phyloP scores from a whole-genome alignment of 2,329 filamentous ascomycete genomes.

The Monilinia vaccinii-corymbosi region DNA sequence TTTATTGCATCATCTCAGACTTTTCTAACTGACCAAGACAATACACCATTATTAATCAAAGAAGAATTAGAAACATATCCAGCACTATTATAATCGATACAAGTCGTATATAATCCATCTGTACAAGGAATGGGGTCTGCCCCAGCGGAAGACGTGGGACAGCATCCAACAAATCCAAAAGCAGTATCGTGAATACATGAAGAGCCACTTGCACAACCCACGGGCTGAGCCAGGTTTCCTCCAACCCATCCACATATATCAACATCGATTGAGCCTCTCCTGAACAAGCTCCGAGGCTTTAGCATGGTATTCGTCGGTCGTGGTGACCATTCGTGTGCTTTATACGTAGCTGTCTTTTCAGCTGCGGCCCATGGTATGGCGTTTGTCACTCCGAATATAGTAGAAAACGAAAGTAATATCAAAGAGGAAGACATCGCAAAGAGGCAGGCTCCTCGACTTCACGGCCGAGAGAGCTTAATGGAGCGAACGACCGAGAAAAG shows the following conservation, averaged over 20 bases:
- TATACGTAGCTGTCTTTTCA: slow-evolving; percentile 20
- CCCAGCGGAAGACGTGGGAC: slow-evolving; percentile 17
- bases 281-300: slow-evolving; percentile 20
- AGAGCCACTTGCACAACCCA: slow-evolving; percentile 22
- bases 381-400: slow-evolving; percentile 15
- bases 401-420: slow-evolving; percentile 19
- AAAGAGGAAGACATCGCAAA: slow-evolving; percentile 26
- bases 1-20: neutral
- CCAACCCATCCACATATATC: slow-evolving; percentile 28
- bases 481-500: neutral
- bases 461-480: neutral
- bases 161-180: slow-evolving; percentile 25
- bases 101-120: slow-evolving; percentile 26
- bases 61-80: slow-evolving; percentile 19
- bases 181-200: slow-evolving; percentile 26
- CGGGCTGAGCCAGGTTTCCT: slow-evolving; percentile 17
- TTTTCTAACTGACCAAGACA: slow-evolving; percentile 23
- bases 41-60: slow-evolving; percentile 23
- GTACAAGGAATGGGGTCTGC: slow-evolving; percentile 21
- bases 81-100: slow-evolving; percentile 23
- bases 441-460: slow-evolving; percentile 11
- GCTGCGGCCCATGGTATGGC: slow-evolving; percentile 24
- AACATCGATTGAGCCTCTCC: slow-evolving; percentile 19
- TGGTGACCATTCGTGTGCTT: slow-evolving; percentile 23
- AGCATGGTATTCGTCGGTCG: slow-evolving; percentile 20